Conservation (phyloP, 2,329 filamentous ascomycete genomes). For the Epichloe bromicola region DNA sequence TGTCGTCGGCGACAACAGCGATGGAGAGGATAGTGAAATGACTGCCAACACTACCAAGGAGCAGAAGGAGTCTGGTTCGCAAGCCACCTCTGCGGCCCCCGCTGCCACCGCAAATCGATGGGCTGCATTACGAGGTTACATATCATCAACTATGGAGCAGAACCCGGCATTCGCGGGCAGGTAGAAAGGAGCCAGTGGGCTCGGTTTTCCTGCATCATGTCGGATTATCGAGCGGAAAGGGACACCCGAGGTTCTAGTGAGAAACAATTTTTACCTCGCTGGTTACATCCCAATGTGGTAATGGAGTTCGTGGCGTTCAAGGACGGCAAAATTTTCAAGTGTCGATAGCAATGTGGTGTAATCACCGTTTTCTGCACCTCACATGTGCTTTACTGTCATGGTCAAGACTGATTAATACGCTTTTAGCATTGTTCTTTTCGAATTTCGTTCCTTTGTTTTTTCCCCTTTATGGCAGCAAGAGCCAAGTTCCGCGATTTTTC, state of each 20-base stretch:
- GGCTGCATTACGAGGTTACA: slow-evolving; percentile 72
- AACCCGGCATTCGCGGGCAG: slow-evolving; percentile 55
- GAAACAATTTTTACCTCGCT: no score
- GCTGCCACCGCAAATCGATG: slow-evolving; percentile 48
- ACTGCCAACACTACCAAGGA: slow-evolving; percentile 3
- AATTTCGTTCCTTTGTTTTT: not conserved
- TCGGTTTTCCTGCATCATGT: not conserved
- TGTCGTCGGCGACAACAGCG: slow-evolving; percentile 6
- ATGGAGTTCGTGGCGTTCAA: slow-evolving; percentile 1
- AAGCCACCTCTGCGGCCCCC: slow-evolving; percentile 4
- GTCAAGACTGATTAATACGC: not conserved
- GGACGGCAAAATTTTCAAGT: not conserved
- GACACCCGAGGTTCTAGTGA: no score
- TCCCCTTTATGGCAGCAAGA: not conserved
- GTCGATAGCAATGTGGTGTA: not conserved
- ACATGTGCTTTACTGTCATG: not conserved
- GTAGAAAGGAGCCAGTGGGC: not conserved
- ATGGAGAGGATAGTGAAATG: slow-evolving; percentile 9
- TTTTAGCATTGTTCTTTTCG: not conserved
- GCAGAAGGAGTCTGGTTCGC: not conserved
- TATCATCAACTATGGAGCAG: slow-evolving; percentile 79
- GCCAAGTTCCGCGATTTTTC: not conserved
- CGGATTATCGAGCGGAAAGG: no score
- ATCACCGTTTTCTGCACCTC: not conserved
- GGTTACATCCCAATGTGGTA: not conserved